These are phyloP conservation scores for Aureobasidium musti DNA, from an alignment of 2,329 filamentous ascomycete genomes.

Conservation along the genomic window DNA sequence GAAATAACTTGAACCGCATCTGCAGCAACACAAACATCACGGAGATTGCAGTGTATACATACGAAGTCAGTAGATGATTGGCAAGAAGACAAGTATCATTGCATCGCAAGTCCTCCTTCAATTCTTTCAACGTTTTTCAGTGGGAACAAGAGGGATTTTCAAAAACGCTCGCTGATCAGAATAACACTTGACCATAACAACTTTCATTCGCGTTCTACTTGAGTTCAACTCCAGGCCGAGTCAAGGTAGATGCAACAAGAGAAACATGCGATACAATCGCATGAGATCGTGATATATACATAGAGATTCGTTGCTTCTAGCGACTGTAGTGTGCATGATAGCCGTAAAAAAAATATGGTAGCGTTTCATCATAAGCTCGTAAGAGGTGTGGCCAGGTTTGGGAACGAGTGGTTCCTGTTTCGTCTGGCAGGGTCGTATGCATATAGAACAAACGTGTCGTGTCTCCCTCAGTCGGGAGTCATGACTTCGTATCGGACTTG, in stretches of 20 bases:
- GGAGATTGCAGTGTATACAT: neutral
- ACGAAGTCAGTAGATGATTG: neutral
- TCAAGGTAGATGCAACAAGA: neutral
- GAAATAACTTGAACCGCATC: neutral
- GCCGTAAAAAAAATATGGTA: neutral
- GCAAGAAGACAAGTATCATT: neutral
- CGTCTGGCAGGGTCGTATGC: neutral
- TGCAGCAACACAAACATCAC: neutral
- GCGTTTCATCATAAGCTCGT: conserved; percentile 17
- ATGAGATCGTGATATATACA: neutral
- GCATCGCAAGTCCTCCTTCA: neutral
- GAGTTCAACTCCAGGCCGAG: neutral
- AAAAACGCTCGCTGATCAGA: conserved; percentile 19
- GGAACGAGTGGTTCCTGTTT: neutral
- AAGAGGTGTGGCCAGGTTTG: neutral
- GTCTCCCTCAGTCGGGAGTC: neutral
- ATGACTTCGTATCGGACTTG: neutral
- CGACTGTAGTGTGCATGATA: neutral
- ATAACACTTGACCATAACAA: conserved; percentile 1
- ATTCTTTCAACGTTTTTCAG: neutral
- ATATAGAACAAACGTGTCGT: neutral
- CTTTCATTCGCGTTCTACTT: neutral
- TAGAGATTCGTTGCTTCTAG: neutral
- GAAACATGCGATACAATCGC: neutral
- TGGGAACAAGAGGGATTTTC: neutral